A percentile compares a stretch with the other conserved stretches of the same genome.
Conservation (phyloP, 176 grass and related monocot species). For the Carex kokanica region DNA sequence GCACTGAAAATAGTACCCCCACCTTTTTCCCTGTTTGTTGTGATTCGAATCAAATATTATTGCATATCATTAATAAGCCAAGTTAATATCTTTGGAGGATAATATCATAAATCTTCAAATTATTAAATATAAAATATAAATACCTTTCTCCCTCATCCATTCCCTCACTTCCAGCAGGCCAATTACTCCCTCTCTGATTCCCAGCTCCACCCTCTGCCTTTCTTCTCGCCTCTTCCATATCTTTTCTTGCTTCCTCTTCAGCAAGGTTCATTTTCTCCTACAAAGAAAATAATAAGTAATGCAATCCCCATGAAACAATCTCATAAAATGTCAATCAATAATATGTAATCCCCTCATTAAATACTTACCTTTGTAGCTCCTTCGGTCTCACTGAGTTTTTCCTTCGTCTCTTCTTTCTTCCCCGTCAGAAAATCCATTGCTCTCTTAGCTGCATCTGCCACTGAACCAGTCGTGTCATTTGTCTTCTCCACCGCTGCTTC, state of each 20-base stretch:
- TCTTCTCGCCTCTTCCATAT: constrained; percentile 26
- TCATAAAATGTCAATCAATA: not conserved
- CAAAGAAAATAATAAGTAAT: not conserved
- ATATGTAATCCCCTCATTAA: too few species aligned
- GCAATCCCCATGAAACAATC: not conserved
- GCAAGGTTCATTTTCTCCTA: constrained; percentile 34
- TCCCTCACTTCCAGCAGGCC: not conserved
- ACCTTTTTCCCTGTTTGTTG: constrained; percentile 21
- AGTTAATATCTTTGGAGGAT: not conserved
- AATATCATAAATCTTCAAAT: not conserved
- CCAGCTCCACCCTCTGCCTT: not conserved
- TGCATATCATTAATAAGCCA: not conserved
- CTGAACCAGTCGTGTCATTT: not conserved
- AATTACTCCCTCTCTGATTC: not conserved
- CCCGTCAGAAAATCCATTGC: constrained; percentile 32
- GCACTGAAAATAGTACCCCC: constrained; percentile 31
- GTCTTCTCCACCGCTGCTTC: not conserved
- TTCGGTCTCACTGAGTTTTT: not conserved
- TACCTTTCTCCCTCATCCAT: constrained; percentile 11
- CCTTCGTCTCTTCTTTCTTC: constrained; percentile 33
- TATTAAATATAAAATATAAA: not conserved
- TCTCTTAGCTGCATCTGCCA: constrained; percentile 29
- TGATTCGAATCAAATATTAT: not conserved
- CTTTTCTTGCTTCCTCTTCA: constrained; percentile 21
- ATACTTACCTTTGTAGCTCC: constrained; percentile 23